These are phyloP conservation scores for Eutrema heterophyllum DNA, from an alignment of 345 rosid genomes.

Conservation along the genomic window DNA sequence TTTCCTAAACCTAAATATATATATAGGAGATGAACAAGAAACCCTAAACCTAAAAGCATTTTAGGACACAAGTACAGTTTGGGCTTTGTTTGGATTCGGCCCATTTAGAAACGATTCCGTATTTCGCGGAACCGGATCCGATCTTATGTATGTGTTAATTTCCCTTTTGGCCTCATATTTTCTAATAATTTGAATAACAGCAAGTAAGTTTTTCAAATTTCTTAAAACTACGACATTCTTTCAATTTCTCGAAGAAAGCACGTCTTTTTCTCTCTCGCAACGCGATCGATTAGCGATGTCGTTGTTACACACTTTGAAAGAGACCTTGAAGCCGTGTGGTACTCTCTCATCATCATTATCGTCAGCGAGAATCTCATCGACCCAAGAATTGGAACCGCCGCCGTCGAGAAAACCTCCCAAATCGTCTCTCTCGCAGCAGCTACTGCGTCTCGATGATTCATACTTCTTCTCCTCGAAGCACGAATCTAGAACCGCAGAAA, in stretches of 20 bases:
- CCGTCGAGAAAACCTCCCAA: conserved; percentile 77
- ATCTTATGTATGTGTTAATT: not conserved
- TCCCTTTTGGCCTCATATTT: not conserved
- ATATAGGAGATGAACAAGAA: not conserved
- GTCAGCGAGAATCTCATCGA: conserved; percentile 25
- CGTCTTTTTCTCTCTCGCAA: not conserved
- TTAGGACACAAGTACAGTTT: not conserved
- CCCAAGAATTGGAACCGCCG: conserved; percentile 39
- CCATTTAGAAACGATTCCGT: not conserved
- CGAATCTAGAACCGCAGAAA: conserved; percentile 10
- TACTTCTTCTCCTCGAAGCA: conserved; percentile 35
- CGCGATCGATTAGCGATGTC: conserved; percentile 37
- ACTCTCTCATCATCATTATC: conserved; percentile 24
- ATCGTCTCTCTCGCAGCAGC: conserved; percentile 67
- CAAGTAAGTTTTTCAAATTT: not conserved
- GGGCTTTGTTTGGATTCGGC: not conserved
- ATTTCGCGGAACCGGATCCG: not conserved
- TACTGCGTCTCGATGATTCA: conserved; percentile 67
- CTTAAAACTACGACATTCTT: not conserved
- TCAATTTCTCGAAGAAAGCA: not conserved
- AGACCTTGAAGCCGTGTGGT: conserved; percentile 68
- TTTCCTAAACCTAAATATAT: no score
- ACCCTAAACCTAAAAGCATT: conserved; percentile 11
- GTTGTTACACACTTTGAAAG: conserved; percentile 50
- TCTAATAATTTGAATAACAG: not conserved